Evolutionary conservation across 495 filamentous ascomycete genomes (phyloP), one percentile per base, ranked within the genome.

Genomic region (Neurospora tetraspora): DNA sequence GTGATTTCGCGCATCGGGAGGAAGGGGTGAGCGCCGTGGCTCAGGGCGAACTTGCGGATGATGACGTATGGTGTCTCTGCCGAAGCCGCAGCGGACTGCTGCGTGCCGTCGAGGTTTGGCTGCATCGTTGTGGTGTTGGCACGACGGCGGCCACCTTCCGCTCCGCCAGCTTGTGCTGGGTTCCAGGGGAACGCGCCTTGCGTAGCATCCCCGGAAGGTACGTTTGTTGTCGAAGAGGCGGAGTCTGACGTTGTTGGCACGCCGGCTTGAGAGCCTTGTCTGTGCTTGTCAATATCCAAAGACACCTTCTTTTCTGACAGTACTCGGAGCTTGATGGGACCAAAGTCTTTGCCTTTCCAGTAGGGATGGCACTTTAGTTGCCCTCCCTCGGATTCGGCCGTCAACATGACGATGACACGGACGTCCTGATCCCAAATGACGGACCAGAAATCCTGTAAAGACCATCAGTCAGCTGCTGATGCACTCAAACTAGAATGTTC

Each of bases 391-490:
- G 90, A 85, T 80, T 99, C 96, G n/a, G 96, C 95, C 4, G 96
- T 98, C 71, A 99, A 85, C 87, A 97, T 97, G 73, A 99, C 94
- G 71, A 99, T 89, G 38, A 98, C 92, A 70, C 94, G 90, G 34
- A 96, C 89, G 78, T 98, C 94, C 83, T 98, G 92, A 78, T 98
- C 95, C 96, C 96, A 99, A 61, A 98, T 86, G 27, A 98, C 90
- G 65, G 93, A 94, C 96, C 96, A 99, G 78, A 99, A 99, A 82
- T 99, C 96, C 95, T 97, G 81, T 47, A 65, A 65, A 65, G 27
- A 38, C 10, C n/a, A n/a, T 31, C 34, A 36, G 79, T 89, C 78
- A 90, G 86, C 76, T 72, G 31, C 16, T 18, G 5, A 38, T 36
- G n/a, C 38, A 61, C 69, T 20, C 14, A 69, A 65, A 59, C 38